Conservation (phyloP, 1,139 yeast genomes). For the Saccharomyces hybrid region DNA sequence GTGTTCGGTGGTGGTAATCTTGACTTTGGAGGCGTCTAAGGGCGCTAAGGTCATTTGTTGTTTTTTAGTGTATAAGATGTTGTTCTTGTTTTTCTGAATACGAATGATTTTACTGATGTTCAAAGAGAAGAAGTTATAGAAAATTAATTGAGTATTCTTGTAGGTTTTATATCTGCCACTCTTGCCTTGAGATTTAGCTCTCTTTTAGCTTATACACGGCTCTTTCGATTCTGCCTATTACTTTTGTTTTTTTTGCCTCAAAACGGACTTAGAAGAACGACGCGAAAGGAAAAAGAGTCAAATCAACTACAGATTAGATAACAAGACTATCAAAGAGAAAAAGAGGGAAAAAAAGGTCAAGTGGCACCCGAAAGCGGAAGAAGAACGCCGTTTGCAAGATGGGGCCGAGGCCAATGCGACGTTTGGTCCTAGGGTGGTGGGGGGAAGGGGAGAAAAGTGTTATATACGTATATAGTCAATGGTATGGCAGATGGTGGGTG, state of each 20-base stretch:
- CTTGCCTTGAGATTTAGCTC: neutral
- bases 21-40: slow-evolving; percentile 63
- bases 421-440: neutral
- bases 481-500: neutral
- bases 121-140: neutral
- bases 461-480: neutral
- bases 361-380: neutral
- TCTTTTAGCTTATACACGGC: neutral
- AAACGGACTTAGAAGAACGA: slow-evolving; percentile 1
- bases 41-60: slow-evolving; percentile 30
- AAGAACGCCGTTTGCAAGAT: neutral
- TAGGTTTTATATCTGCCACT: neutral
- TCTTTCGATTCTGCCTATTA: neutral
- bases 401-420: neutral
- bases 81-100: neutral
- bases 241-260: neutral
- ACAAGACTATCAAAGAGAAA: neutral
- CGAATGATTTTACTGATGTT: neutral
- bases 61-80: neutral
- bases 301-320: neutral
- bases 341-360: neutral
- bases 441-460: neutral
- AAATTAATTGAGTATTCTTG: neutral
- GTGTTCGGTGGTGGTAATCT: slow-evolving; percentile 45
- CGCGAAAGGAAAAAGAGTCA: neutral